These are phyloP conservation scores for Carnegiea gigantea DNA, from an alignment of 179 eudicot genomes.

Conservation along the genomic window DNA sequence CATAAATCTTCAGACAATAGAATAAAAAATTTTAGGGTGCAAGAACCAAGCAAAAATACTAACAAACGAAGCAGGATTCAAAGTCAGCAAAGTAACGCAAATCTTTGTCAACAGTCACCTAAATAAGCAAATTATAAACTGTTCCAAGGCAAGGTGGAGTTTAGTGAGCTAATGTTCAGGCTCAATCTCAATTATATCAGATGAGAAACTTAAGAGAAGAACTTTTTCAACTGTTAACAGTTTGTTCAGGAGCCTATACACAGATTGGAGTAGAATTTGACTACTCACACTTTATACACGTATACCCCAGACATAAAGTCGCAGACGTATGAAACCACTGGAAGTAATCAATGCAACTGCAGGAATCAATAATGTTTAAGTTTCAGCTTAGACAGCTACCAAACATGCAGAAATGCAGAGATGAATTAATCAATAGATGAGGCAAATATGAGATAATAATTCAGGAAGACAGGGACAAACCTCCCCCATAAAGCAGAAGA, in stretches of 20 bases:
- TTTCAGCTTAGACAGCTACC: neutral
- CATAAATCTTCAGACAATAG: neutral
- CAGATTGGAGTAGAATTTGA: neutral
- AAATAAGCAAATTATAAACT: neutral
- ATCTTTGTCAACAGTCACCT: neutral
- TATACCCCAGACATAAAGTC: neutral
- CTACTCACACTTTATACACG: neutral
- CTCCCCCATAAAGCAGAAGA: constrained; percentile 22
- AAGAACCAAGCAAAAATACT: neutral
- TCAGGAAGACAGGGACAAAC: constrained; percentile 15
- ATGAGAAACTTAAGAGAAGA: neutral
- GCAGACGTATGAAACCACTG: neutral
- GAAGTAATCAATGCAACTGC: neutral
- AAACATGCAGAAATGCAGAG: neutral
- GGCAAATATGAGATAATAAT: constrained; percentile 2
- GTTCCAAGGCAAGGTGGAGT: neutral
- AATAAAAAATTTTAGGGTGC: neutral
- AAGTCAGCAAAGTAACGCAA: neutral
- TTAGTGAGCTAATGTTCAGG: neutral
- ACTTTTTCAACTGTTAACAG: neutral
- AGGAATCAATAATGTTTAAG: neutral
- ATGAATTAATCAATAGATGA: neutral
- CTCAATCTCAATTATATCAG: neutral
- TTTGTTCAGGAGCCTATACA: neutral
- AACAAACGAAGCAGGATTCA: neutral